Evolutionary conservation across 495 filamentous ascomycete genomes (phyloP).

Genomic region (Evernia prunastri): DNA sequence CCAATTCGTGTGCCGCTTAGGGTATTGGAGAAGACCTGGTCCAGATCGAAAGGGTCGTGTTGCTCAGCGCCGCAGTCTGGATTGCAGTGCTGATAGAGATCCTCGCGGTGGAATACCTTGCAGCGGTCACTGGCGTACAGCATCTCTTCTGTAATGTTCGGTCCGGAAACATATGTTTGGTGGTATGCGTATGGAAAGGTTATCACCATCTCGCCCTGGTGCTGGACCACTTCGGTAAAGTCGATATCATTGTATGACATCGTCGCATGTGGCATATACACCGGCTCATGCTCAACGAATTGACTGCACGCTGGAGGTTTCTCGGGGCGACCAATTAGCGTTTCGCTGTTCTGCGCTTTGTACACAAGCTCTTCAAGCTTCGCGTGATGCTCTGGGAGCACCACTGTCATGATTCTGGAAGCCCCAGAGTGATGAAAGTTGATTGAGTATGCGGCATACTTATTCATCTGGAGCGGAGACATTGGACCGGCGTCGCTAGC

Average conservation of each 20-base stretch:
- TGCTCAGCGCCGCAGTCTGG: neutral
- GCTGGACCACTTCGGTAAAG: slow-evolving; percentile 4
- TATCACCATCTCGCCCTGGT: slow-evolving; percentile 18
- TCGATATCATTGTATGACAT: neutral
- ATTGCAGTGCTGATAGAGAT: neutral
- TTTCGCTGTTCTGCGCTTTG: neutral
- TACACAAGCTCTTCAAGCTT: neutral
- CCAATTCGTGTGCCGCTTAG: neutral
- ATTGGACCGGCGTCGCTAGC: neutral
- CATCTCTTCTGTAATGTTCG: slow-evolving; percentile 8
- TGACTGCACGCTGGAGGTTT: neutral
- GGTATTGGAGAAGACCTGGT: neutral
- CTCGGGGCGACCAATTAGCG: neutral
- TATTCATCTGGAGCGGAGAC: slow-evolving; percentile 13
- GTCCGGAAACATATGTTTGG: slow-evolving; percentile 10
- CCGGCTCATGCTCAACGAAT: neutral
- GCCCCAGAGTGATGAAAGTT: slow-evolving; percentile 6
- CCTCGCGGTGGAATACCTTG: neutral
- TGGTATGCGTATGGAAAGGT: slow-evolving; percentile 21
- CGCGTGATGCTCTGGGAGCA: neutral
- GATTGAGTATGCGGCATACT: slow-evolving; percentile 9
- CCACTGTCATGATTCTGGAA: neutral
- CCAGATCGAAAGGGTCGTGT: neutral
- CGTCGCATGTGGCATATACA: neutral
- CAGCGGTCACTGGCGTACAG: slow-evolving; percentile 5